Base-by-base conservation (phyloP, 805 yeast genomes). In the Maudiozyma bulderi region DNA sequence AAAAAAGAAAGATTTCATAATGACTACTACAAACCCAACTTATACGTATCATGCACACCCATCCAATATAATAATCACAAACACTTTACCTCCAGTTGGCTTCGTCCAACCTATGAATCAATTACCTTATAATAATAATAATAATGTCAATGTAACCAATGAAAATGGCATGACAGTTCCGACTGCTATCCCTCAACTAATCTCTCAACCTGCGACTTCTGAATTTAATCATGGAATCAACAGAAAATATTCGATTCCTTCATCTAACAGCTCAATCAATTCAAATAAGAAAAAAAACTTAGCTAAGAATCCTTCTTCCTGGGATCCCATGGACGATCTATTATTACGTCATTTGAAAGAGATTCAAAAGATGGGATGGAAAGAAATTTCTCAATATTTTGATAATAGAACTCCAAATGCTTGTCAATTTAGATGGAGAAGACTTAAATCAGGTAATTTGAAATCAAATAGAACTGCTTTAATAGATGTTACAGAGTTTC, bases 361-460 rank as follows among this genome's bases (percentile, higher is more conserved):
- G 63, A 80, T 81, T 52, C 86, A 82, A 62, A 85, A 84, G 62
- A 73, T 86, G 56, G 95, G 95, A 1, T 87, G 95, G 95, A 81
- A 87, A 64, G 95, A 87, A 55, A 86, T 87, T 46, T 82, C 93
- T 1, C 74, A 81, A 34, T 85, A 84, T 59, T 87, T 87, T 65
- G 75, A 79, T 41, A 83, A 83, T 62, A 71, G 95, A 61, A 87
- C 95, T 2, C 89, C 95, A 37, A 87, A 86, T 61, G 95, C 95
- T 2, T 86, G 95, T 58, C 95, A 86, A 67, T 86, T 86, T 61
- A 77, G 95, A 57, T 87, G 95, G 95, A 76, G 95, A 64, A 68
- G 95, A 53, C 68, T 81, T 44, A 77, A 70, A 53, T 69, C 73
- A 1, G 75, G 75, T 1, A 65, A 69, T 28, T 54, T 72, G 46